phyloP scores from a whole-genome alignment of 352 stramenopile species.

The Phytophthora cajani region DNA sequence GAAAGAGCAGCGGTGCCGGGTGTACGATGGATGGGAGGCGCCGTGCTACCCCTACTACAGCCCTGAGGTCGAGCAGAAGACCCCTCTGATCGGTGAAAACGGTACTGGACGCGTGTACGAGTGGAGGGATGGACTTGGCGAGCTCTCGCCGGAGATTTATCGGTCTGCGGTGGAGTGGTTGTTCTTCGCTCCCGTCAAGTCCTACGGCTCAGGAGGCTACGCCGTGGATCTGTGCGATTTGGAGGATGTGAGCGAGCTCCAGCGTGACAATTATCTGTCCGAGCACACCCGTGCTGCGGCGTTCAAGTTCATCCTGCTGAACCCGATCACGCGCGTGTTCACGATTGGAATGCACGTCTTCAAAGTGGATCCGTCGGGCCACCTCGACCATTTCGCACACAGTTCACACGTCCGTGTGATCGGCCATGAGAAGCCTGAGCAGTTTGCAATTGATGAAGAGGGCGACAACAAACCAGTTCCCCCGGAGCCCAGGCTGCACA shows the following conservation, averaged over 20 bases:
- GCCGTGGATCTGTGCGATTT: slow-evolving; percentile 75
- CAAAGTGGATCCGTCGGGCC: slow-evolving; percentile 78
- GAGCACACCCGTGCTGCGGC: slow-evolving; percentile 82
- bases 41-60: slow-evolving; percentile 83
- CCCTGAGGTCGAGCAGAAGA: slow-evolving; percentile 56
- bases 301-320: slow-evolving; percentile 89
- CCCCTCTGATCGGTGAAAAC: slow-evolving; percentile 49
- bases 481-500: slow-evolving; percentile 8
- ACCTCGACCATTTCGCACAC: slow-evolving; percentile 84
- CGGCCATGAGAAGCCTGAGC: slow-evolving; percentile 69
- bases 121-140: slow-evolving; percentile 72
- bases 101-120: slow-evolving; percentile 51
- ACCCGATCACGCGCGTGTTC: slow-evolving; percentile 90
- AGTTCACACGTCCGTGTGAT: slow-evolving; percentile 85
- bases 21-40: slow-evolving; percentile 65
- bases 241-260: slow-evolving; percentile 62
- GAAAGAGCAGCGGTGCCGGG: slow-evolving; percentile 68
- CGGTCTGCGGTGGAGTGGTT: slow-evolving; percentile 61
- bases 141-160: slow-evolving; percentile 63
- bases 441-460: slow-evolving; percentile 31
- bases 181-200: slow-evolving; percentile 46
- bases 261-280: slow-evolving; percentile 77
- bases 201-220: slow-evolving; percentile 76
- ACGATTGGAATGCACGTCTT: slow-evolving; percentile 89
- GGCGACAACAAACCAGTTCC: slow-evolving; percentile 1